Evolutionary conservation across 2,329 filamentous ascomycete genomes (phyloP).

Genomic region (Clarireedia homoeocarpa): DNA sequence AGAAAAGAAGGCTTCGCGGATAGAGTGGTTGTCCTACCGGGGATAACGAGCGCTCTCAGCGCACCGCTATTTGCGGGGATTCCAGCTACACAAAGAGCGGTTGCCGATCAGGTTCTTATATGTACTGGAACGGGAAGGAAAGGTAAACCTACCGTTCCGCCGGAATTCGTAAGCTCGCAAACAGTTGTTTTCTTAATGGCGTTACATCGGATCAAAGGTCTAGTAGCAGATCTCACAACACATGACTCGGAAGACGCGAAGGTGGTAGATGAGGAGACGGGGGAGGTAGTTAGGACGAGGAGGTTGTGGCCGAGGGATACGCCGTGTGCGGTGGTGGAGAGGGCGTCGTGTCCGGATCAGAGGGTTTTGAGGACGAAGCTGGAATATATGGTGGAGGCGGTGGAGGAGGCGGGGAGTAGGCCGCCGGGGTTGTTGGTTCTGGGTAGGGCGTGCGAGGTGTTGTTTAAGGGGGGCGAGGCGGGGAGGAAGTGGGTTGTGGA

Average conservation of each 20-base stretch:
- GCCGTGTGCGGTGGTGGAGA: conserved; percentile 86
- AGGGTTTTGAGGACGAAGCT: conserved; percentile 84
- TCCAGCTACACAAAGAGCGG: conserved; percentile 79
- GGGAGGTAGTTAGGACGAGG: conserved; percentile 28
- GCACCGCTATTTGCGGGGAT: conserved; percentile 85
- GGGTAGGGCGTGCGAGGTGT: conserved; percentile 72
- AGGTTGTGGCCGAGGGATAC: conserved; percentile 64
- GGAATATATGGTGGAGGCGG: conserved; percentile 67
- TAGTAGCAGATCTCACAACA: conserved; percentile 63
- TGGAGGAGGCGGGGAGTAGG: conserved; percentile 81
- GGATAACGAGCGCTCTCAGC: conserved; percentile 80
- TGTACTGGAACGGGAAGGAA: conserved; percentile 94
- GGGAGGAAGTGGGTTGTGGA: conserved; percentile 73
- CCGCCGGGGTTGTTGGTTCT: conserved; percentile 86
- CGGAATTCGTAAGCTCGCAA: conserved; percentile 64
- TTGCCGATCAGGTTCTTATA: conserved; percentile 89
- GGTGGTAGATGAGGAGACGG: conserved; percentile 27
- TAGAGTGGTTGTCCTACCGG: conserved; percentile 65
- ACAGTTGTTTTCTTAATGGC: conserved; percentile 96
- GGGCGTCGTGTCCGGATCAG: conserved; percentile 91
- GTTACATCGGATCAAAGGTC: conserved; percentile 69
- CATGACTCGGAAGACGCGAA: conserved; percentile 30
- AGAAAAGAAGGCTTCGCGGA: conserved; percentile 59
- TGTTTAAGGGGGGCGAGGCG: conserved; percentile 45
- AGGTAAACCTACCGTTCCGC: conserved; percentile 73